Evolutionary conservation across 257 asterid genomes (phyloP).

Genomic region (Rhazya stricta): DNA sequence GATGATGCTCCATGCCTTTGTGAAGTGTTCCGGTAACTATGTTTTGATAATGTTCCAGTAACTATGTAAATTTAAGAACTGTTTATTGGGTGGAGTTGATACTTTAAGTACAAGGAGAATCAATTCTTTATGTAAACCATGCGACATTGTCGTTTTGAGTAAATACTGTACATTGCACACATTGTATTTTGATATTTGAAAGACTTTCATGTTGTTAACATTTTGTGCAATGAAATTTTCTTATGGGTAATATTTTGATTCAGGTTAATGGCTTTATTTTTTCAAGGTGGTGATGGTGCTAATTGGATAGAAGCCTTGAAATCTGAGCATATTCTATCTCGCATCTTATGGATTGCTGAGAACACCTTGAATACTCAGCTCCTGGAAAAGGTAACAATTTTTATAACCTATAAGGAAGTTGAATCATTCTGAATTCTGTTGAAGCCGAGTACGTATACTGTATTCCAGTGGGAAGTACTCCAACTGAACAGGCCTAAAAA

Average conservation of each 20-base stretch:
- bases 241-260: conserved; percentile 21
- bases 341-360: conserved; percentile 79
- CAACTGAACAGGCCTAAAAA: not conserved
- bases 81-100: not conserved
- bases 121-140: not conserved
- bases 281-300: conserved; percentile 61
- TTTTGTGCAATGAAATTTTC: conserved; percentile 22
- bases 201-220: not conserved
- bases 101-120: not conserved
- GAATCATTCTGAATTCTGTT: too few species aligned
- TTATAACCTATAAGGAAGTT: too few species aligned
- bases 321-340: conserved; percentile 57
- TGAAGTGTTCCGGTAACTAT: conserved; percentile 69
- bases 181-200: not conserved
- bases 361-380: conserved; percentile 71
- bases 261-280: conserved; percentile 72
- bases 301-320: conserved; percentile 68
- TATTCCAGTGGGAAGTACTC: not conserved
- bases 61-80: not conserved
- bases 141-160: too few species aligned
- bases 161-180: not conserved
- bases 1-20: conserved; percentile 86
- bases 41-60: conserved; percentile 1
- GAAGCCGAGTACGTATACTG: too few species aligned
- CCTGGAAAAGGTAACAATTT: conserved; percentile 56